Conservation (phyloP, 78 protist genomes). For the Dictyostelium firmibasis region DNA sequence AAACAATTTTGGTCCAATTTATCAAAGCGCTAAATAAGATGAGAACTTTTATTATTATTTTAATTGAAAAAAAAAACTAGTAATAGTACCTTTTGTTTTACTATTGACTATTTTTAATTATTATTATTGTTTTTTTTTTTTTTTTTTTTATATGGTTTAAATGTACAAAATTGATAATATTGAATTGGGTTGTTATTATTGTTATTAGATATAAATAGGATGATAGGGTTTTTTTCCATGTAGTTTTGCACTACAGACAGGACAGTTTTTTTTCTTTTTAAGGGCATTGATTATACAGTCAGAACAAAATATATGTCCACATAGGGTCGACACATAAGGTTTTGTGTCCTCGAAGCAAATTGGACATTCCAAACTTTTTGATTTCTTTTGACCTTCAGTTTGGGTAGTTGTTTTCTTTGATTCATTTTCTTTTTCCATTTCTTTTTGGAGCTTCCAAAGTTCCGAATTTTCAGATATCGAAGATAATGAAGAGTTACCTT, state of each 20-base stretch:
- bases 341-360: constrained; percentile 32
- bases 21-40: too few relatives aligned
- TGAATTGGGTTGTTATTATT: too few relatives aligned
- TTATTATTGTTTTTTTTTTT: background rate
- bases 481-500: background rate
- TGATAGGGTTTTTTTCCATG: background rate
- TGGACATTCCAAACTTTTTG: constrained; percentile 14
- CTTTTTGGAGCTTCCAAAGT: background rate
- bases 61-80: background rate
- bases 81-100: background rate
- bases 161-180: background rate
- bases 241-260: constrained; percentile 23
- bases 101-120: background rate
- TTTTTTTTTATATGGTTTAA: background rate
- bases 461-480: background rate
- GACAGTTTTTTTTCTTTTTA: constrained; percentile 26
- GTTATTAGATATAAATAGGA: background rate
- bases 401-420: constrained; percentile 1
- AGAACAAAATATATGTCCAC: constrained; percentile 61
- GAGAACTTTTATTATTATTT: too few relatives aligned
- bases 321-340: background rate
- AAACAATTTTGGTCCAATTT: too few relatives aligned
- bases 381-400: background rate
- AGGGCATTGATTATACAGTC: constrained; percentile 6
- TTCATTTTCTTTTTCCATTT: constrained; percentile 17